Evolutionary conservation across 768 basidiomycete genomes (phyloP).

Genomic region (Suillus spraguei): DNA sequence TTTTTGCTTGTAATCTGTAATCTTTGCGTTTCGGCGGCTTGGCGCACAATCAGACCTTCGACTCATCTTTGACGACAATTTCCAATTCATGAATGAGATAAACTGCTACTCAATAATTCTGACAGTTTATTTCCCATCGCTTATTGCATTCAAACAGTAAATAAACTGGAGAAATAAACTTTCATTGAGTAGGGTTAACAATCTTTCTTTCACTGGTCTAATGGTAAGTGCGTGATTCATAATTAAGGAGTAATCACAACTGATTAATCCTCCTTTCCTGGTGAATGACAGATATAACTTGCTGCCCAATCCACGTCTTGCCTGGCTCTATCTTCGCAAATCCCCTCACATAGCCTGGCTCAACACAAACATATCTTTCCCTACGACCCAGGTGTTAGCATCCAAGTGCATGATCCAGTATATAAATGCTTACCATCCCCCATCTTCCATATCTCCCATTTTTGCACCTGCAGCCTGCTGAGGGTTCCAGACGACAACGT

Average conservation of each 20-base stretch:
- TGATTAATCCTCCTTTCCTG: slow-evolving; percentile 30
- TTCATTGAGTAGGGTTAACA: not conserved
- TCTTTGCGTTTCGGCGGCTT: too few relatives aligned
- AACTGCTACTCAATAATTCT: too few relatives aligned
- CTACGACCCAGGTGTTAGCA: slow-evolving; percentile 36
- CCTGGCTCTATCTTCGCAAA: slow-evolving; percentile 66
- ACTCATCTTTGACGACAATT: too few relatives aligned
- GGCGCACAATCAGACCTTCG: too few relatives aligned
- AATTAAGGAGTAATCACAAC: slow-evolving; percentile 10
- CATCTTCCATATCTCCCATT: slow-evolving; percentile 88
- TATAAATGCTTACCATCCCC: slow-evolving; percentile 68
- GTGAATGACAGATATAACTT: slow-evolving; percentile 57
- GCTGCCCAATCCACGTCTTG: slow-evolving; percentile 76
- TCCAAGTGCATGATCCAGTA: slow-evolving; percentile 4
- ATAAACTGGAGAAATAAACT: too few relatives aligned
- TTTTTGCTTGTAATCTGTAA: too few relatives aligned
- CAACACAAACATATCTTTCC: slow-evolving; percentile 88
- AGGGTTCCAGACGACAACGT: slow-evolving; percentile 97
- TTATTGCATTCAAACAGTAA: too few relatives aligned
- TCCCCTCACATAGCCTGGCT: slow-evolving; percentile 84
- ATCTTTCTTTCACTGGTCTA: not conserved
- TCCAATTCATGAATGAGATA: too few relatives aligned
- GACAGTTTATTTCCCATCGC: too few relatives aligned
- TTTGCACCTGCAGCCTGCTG: slow-evolving; percentile 64
- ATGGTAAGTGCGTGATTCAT: not conserved